Evolutionary conservation across 2,329 filamentous ascomycete species (phyloP).

Genomic region (Colletotrichum gigasporum): DNA sequence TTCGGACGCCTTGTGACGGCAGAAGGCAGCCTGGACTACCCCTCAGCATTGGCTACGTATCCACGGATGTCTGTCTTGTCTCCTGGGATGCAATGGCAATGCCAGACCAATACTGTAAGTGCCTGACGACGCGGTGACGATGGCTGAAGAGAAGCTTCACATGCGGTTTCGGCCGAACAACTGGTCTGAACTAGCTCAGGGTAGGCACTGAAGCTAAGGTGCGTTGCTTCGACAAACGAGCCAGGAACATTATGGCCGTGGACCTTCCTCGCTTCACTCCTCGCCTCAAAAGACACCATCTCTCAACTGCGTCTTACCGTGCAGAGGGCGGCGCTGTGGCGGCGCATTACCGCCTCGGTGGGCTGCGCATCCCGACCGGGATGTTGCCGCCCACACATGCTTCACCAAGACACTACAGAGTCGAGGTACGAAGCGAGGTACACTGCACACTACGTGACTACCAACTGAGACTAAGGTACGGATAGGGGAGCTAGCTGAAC

Average conservation of each 20-base stretch:
- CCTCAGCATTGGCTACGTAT: too few species aligned
- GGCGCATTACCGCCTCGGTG: conserved; percentile 22
- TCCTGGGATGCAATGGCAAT: too few species aligned
- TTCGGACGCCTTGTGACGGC: too few species aligned
- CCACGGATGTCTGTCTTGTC: too few species aligned
- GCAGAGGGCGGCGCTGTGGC: conserved; percentile 19
- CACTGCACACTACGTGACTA: too few species aligned
- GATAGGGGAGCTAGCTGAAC: conserved; percentile 4
- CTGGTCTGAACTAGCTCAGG: conserved; percentile 12
- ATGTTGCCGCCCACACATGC: conserved; percentile 6
- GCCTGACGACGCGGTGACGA: too few species aligned
- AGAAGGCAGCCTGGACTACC: too few species aligned
- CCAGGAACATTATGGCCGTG: neutral
- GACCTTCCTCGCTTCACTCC: neutral
- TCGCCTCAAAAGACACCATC: too few species aligned
- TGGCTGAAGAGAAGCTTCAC: neutral
- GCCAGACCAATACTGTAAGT: too few species aligned
- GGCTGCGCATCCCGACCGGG: conserved; percentile 18
- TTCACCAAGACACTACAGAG: conserved; percentile 6
- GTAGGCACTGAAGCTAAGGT: too few species aligned
- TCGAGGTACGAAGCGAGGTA: too few species aligned
- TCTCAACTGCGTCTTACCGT: neutral
- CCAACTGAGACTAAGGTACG: too few species aligned
- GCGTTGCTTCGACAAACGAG: neutral
- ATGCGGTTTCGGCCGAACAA: conserved; percentile 20